Percentiles rank a stretch among this genome's conserved stretches.
Evolutionary conservation across 352 stramenopile genomes (phyloP).

Genomic region (Pythium coloratum): DNA sequence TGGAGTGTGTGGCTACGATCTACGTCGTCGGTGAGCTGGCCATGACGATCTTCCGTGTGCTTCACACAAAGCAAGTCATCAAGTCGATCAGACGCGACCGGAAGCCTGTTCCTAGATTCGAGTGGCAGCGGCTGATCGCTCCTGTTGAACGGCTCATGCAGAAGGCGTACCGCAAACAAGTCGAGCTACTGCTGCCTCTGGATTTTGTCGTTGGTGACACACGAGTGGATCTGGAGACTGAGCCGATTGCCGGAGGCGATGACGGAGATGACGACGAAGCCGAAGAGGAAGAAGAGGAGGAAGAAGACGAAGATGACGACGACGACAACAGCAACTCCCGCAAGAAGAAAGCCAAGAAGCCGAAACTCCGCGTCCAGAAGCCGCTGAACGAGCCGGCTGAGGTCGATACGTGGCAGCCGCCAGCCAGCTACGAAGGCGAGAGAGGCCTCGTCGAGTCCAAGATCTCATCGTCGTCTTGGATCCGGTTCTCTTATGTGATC

Average conservation of each 20-base stretch:
- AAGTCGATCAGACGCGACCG: conserved; percentile 16
- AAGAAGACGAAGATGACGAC: conserved; percentile 44
- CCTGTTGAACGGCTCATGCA: conserved; percentile 57
- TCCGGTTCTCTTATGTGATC: conserved; percentile 18
- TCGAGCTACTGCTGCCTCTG: conserved; percentile 54
- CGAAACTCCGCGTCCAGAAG: neutral
- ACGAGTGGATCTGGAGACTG: conserved; percentile 34
- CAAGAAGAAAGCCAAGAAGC: conserved; percentile 26
- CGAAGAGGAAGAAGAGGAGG: conserved; percentile 38
- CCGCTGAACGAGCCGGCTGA: conserved; percentile 21
- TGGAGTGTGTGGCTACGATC: conserved; percentile 55
- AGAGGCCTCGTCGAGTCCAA: conserved; percentile 8
- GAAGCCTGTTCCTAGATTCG: conserved; percentile 5
- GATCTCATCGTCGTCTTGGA: neutral
- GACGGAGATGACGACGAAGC: conserved; percentile 37
- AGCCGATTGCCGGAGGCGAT: neutral
- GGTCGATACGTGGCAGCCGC: conserved; percentile 21
- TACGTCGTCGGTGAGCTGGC: conserved; percentile 73
- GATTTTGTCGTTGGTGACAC: conserved; percentile 63
- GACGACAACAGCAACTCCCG: conserved; percentile 28
- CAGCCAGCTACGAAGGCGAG: conserved; percentile 19
- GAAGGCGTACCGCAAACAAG: conserved; percentile 63
- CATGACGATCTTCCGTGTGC: conserved; percentile 51
- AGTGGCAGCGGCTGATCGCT: conserved; percentile 21
- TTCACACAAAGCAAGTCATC: conserved; percentile 33